Evolutionary conservation across 768 basidiomycete species (phyloP).

Genomic region (Mrakia blollopis): DNA sequence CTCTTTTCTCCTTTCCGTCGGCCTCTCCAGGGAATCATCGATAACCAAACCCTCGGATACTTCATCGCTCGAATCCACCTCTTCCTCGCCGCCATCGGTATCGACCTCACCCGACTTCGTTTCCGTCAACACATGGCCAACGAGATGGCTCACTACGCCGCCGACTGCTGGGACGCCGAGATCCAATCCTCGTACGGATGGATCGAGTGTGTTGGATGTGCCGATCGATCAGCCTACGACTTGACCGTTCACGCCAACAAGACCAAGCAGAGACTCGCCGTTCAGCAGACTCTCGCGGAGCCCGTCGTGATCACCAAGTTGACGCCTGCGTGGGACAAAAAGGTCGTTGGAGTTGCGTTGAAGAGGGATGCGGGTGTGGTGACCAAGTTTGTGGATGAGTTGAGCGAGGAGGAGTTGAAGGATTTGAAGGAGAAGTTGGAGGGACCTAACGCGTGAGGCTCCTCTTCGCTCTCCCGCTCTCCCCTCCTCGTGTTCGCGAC

Average conservation of each 20-base stretch:
- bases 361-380: slow-evolving; percentile 71
- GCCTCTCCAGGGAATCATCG: slow-evolving; percentile 62
- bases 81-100: slow-evolving; percentile 85
- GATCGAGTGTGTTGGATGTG: slow-evolving; percentile 99
- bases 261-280: slow-evolving; percentile 80
- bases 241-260: slow-evolving; percentile 76
- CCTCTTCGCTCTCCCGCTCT: not conserved
- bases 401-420: slow-evolving; percentile 63
- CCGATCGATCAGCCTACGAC: slow-evolving; percentile 96
- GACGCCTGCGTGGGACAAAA: slow-evolving; percentile 78
- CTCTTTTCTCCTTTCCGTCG: not conserved
- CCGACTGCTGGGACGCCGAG: slow-evolving; percentile 99
- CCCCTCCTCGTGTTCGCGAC: not conserved
- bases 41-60: slow-evolving; percentile 96
- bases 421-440: slow-evolving; percentile 65
- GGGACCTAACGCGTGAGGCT: slow-evolving; percentile 10
- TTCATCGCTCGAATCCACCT: slow-evolving; percentile 88
- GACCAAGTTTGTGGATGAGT: slow-evolving; percentile 54
- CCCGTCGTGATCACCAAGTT: slow-evolving; percentile 76
- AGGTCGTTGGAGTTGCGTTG: slow-evolving; percentile 79
- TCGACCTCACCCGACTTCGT: slow-evolving; percentile 72
- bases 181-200: slow-evolving; percentile 87
- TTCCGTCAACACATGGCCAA: slow-evolving; percentile 99
- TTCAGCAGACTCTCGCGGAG: slow-evolving; percentile 77
- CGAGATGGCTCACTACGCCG: slow-evolving; percentile 99